Conservation (phyloP, 352 stramenopile genomes). For the Pythium apleroticum region DNA sequence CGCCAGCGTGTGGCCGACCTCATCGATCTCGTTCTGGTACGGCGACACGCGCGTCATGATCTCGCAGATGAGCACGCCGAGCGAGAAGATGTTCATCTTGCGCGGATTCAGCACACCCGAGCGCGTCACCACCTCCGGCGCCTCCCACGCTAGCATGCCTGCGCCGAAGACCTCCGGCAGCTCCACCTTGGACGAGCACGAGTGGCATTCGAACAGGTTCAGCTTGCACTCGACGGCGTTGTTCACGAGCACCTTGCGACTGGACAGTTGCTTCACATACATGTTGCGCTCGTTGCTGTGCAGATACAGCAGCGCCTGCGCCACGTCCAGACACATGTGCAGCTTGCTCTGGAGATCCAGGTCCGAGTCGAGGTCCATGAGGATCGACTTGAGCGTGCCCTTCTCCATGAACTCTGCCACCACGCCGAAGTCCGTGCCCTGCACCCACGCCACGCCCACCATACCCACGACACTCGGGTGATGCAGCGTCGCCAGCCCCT, state of each 20-base stretch:
- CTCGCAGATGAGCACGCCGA: constrained; percentile 34
- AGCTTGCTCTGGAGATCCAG: constrained; percentile 56
- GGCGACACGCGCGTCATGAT: constrained; percentile 29
- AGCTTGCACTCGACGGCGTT: constrained; percentile 30
- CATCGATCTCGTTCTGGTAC: constrained; percentile 28
- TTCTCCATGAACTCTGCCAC: constrained; percentile 80
- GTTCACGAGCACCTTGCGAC: constrained; percentile 33
- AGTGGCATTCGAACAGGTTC: constrained; percentile 29
- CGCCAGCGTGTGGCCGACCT: constrained; percentile 22
- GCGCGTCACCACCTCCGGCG: constrained; percentile 29
- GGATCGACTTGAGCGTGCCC: constrained; percentile 58
- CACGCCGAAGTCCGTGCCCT: constrained; percentile 73
- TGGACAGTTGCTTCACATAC: constrained; percentile 26
- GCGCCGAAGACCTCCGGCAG: constrained; percentile 24
- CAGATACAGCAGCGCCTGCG: constrained; percentile 57
- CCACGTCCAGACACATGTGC: constrained; percentile 70
- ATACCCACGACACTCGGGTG: constrained; percentile 71
- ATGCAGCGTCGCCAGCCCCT: constrained; percentile 44
- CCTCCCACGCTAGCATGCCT: constrained; percentile 23
- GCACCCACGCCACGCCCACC: constrained; percentile 67
- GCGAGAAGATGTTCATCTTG: constrained; percentile 34
- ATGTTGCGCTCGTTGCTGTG: constrained; percentile 35
- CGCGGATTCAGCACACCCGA: constrained; percentile 19
- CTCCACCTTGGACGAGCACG: constrained; percentile 11
- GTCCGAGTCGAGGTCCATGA: constrained; percentile 53